Evolutionary conservation across 1,284 basidiomycete genomes (phyloP).

Genomic region (Omphalotus olearius): DNA sequence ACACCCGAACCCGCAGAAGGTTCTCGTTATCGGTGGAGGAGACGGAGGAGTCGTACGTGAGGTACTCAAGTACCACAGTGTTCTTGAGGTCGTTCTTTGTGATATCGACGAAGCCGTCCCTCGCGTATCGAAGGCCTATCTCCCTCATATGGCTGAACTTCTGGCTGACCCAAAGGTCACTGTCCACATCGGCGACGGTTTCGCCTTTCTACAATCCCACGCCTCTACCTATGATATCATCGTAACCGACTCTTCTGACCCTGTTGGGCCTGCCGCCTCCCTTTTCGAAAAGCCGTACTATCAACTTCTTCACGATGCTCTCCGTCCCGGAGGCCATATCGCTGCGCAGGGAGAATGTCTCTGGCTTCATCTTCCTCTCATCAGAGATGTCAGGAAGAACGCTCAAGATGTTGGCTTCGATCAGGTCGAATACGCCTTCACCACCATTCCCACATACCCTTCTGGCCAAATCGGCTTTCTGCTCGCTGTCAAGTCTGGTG

Average conservation of each 20-base stretch:
- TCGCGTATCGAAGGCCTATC: slow-evolving; percentile 89
- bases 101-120: slow-evolving; percentile 99
- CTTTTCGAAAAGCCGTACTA: slow-evolving; percentile 99
- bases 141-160: slow-evolving; percentile 92
- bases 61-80: slow-evolving; percentile 90
- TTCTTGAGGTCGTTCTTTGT: slow-evolving; percentile 92
- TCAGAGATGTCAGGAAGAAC: slow-evolving; percentile 73
- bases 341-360: slow-evolving; percentile 96
- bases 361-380: slow-evolving; percentile 93
- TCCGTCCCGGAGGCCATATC: slow-evolving; percentile 89
- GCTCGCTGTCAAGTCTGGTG: slow-evolving; percentile 75
- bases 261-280: slow-evolving; percentile 91
- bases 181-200: slow-evolving; percentile 93
- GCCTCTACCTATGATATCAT: slow-evolving; percentile 94
- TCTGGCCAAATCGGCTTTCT: slow-evolving; percentile 97
- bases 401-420: slow-evolving; percentile 72
- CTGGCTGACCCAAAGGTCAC: slow-evolving; percentile 83
- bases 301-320: slow-evolving; percentile 86
- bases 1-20: slow-evolving; percentile 95
- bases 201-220: slow-evolving; percentile 93
- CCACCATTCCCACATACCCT: slow-evolving; percentile 97
- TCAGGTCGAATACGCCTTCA: slow-evolving; percentile 91
- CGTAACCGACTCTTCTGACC: slow-evolving; percentile 98
- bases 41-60: slow-evolving; percentile 97
- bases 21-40: slow-evolving; percentile 96